Base-by-base conservation (phyloP, 257 asterid genomes). In the Jaltomata sinuosa region DNA sequence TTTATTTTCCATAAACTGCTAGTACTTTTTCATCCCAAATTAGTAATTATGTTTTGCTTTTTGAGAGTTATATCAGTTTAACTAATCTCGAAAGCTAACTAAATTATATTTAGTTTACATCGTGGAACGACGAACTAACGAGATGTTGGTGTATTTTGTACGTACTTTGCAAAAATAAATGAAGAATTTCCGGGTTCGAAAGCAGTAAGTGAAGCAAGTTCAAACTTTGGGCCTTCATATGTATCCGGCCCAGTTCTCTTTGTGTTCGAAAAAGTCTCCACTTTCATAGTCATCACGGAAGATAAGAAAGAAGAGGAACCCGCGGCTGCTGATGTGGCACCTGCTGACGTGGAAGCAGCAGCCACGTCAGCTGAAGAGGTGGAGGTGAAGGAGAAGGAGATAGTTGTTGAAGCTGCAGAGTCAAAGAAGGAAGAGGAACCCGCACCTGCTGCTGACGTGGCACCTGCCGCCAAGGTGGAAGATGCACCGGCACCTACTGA, bases 111-210 rank as follows among this genome's bases (percentile, higher is more conserved):
- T 38, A 38, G 42, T 38, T n/a, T 38, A 38, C 42, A 38, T 38
- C 42, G 42, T 38, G 42, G 42, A 4, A 32, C 36, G 36, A 1
- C 36, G 36, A 1, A 38, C 42, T 38, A 38, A 38, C 8, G n/a
- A n/a, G n/a, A n/a, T n/a, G 1, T 31, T 77, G n/a, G n/a, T 49
- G 12, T 31, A 3, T 27, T 19, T 29, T 31, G 21, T 1, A 2
- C 3, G 14, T 52, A 8, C 6, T 11, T 21, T 5, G 1, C 22
- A 10, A 14, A 31, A 11, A 12, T 27, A 29, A 3, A 10, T 62
- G 78, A 5, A 95, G 99, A 95, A 29, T 95, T 95, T 76, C 99
- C 99, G 1, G 99, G 99, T 61, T 84, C 97, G 6, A 92, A 92
- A 81, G 27, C 85, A 22, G 95, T 90, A 5, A 65, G 91, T 50